Percentiles rank a stretch among this genome's conserved stretches.
phyloP scores from a whole-genome alignment of 768 basidiomycete species.

The Pholiota conissans region DNA sequence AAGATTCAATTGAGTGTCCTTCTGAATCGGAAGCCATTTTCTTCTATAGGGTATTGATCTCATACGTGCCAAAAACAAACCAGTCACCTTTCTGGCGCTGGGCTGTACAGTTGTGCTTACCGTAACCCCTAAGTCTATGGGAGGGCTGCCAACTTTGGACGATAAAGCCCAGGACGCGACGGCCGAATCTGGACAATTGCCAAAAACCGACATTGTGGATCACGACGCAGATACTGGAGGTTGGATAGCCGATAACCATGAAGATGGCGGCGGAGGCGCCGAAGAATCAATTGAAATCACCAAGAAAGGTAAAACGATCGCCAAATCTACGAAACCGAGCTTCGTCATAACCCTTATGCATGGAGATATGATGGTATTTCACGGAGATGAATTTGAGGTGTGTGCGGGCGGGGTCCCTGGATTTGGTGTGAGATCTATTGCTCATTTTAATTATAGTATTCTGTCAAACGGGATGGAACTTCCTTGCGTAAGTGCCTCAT shows the following conservation, averaged over 20 bases:
- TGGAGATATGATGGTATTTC: constrained; percentile 41
- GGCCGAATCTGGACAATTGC: neutral
- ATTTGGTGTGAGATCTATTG: constrained; percentile 4
- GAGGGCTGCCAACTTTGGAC: constrained; percentile 2
- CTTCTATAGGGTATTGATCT: constrained; percentile 21
- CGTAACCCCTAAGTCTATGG: constrained; percentile 19
- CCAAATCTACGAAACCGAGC: constrained; percentile 8
- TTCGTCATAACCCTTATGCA: constrained; percentile 41
- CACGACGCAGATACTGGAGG: neutral
- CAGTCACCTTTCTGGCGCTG: constrained; percentile 34
- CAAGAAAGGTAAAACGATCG: constrained; percentile 8
- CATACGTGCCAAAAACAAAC: constrained; percentile 26
- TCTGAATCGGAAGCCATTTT: neutral
- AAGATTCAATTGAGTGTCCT: neutral
- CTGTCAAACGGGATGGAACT: constrained; percentile 43
- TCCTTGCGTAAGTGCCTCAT: constrained; percentile 37
- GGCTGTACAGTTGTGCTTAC: constrained; percentile 38
- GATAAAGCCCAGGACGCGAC: neutral
- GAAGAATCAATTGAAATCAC: neutral
- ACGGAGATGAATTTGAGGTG: constrained; percentile 43
- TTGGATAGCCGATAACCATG: neutral
- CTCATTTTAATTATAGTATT: constrained; percentile 33
- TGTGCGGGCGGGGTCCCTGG: too few relatives aligned
- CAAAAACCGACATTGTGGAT: neutral
- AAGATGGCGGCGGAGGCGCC: neutral